These are phyloP conservation scores for Jacaranda mimosifolia DNA, from an alignment of 257 asterid species.

Conservation along the genomic window DNA sequence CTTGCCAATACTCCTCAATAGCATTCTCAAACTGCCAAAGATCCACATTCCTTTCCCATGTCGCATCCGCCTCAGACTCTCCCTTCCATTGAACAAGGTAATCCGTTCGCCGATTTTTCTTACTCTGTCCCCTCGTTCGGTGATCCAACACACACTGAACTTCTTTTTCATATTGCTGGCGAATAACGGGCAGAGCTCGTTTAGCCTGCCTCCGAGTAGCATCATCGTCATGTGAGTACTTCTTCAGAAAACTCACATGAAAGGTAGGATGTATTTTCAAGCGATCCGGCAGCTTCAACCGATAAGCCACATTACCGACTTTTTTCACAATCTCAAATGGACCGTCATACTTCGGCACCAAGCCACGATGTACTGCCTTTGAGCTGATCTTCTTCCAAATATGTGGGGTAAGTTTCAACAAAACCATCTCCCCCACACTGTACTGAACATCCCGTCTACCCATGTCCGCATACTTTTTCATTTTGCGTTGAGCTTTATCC, in stretches of 20 bases:
- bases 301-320: background rate
- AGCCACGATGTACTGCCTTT: background rate
- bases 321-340: background rate
- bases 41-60: background rate
- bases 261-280: background rate
- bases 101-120: background rate
- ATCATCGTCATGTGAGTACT: background rate
- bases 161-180: background rate
- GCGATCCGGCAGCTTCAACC: background rate
- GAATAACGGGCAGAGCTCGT: background rate
- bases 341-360: background rate
- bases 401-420: background rate
- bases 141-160: background rate
- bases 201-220: background rate
- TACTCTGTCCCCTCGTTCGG: too few species aligned
- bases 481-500: background rate
- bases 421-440: background rate
- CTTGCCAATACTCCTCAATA: background rate
- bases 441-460: background rate
- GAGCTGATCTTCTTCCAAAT: background rate
- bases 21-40: background rate
- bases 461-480: background rate
- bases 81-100: background rate
- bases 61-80: background rate
- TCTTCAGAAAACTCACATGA: too few species aligned